A percentile compares a stretch with the other conserved stretches of the same genome.
These are phyloP conservation scores for Penicillium bovifimosum DNA, from an alignment of 495 filamentous ascomycete genomes.

Conservation along the genomic window DNA sequence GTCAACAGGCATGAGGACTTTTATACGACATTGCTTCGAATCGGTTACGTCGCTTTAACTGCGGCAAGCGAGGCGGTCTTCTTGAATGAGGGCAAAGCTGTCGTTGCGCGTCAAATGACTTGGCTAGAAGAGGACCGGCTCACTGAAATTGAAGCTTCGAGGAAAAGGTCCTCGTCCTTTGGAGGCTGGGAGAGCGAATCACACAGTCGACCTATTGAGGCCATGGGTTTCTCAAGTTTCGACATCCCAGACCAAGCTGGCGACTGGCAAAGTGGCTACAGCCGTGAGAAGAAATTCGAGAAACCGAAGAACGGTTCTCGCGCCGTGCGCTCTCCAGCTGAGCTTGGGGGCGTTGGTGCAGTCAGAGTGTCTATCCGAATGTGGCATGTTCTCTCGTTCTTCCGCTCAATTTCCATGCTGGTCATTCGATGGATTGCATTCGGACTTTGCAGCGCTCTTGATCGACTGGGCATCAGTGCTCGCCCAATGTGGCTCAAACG, in stretches of 20 bases:
- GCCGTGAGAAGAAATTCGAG: conserved; percentile 53
- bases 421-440: conserved; percentile 54
- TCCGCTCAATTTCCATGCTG: conserved; percentile 66
- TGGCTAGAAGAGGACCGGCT: conserved; percentile 89
- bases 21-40: conserved; percentile 80
- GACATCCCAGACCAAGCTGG: conserved; percentile 27
- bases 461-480: conserved; percentile 53
- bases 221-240: conserved; percentile 28
- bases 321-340: conserved; percentile 35
- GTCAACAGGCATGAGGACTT: conserved; percentile 88
- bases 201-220: conserved; percentile 27
- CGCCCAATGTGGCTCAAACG: conserved; percentile 59
- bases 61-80: conserved; percentile 95
- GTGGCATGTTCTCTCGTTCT: conserved; percentile 66
- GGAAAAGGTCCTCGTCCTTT: conserved; percentile 19
- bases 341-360: conserved; percentile 66
- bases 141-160: conserved; percentile 48
- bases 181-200: conserved; percentile 27
- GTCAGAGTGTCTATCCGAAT: conserved; percentile 67
- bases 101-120: conserved; percentile 71
- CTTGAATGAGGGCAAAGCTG: conserved; percentile 77
- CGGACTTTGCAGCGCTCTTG: conserved; percentile 48
- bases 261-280: conserved; percentile 59
- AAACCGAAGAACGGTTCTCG: conserved; percentile 43
- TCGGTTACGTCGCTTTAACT: conserved; percentile 80